These are phyloP conservation scores for Peronospora farinosa DNA, from an alignment of 352 stramenopile genomes.

Conservation along the genomic window DNA sequence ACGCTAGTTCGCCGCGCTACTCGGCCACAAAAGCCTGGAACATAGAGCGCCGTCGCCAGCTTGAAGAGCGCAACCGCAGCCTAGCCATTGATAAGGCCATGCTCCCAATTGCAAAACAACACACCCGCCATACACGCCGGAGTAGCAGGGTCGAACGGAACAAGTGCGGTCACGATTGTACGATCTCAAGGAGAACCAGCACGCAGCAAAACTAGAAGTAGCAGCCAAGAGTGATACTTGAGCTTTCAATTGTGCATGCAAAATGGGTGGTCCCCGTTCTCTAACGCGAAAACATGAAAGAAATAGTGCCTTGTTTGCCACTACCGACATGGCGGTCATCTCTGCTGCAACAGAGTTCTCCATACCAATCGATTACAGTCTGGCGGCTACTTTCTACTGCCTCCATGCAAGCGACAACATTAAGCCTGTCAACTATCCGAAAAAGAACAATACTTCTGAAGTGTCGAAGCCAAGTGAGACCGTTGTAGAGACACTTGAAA, in stretches of 20 bases:
- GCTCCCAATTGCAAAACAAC: slow-evolving; percentile 8
- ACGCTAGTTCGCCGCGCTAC: slow-evolving; percentile 32
- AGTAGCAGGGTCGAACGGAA: slow-evolving; percentile 13
- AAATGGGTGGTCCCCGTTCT: slow-evolving; percentile 8
- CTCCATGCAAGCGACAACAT: slow-evolving; percentile 20
- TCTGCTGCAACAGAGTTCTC: background rate
- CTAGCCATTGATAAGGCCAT: slow-evolving; percentile 13
- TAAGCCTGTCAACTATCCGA: background rate
- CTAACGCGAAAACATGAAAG: slow-evolving; percentile 6
- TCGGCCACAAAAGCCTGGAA: slow-evolving; percentile 33
- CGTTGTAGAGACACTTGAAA: background rate
- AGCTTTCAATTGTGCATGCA: no score
- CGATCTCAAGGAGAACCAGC: slow-evolving; percentile 8
- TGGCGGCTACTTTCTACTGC: slow-evolving; percentile 29
- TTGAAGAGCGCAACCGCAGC: slow-evolving; percentile 30
- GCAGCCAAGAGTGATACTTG: no score
- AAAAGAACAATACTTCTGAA: background rate
- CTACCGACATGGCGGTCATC: slow-evolving; percentile 13
- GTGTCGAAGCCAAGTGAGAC: slow-evolving; percentile 7
- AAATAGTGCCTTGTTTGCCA: background rate
- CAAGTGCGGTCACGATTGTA: slow-evolving; percentile 20
- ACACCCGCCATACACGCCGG: slow-evolving; percentile 1
- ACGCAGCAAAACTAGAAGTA: slow-evolving; percentile 1
- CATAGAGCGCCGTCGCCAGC: slow-evolving; percentile 28
- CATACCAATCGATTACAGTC: slow-evolving; percentile 20